Evolutionary conservation across 1,284 basidiomycete species (phyloP).

Genomic region (Malassezia dermatis): DNA sequence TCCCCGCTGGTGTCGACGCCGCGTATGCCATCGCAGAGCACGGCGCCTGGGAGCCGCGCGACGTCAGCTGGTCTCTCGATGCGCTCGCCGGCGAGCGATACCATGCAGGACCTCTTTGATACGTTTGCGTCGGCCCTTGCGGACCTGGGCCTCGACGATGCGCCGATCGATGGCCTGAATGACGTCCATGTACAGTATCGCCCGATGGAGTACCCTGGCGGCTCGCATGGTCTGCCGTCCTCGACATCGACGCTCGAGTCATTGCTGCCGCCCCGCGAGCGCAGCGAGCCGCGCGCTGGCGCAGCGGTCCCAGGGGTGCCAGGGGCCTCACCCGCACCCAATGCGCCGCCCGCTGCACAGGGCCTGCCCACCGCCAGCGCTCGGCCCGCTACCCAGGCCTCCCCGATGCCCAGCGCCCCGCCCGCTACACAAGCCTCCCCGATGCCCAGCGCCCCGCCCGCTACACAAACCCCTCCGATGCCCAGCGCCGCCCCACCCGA

Average conservation of each 20-base stretch:
- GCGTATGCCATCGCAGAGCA: not conserved
- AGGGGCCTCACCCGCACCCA: not conserved
- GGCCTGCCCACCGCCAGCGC: not conserved
- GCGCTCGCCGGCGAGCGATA: not conserved
- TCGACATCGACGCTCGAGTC: constrained; percentile 3
- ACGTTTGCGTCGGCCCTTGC: constrained; percentile 14
- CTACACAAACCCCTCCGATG: not conserved
- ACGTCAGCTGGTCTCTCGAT: not conserved
- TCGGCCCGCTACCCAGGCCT: too few relatives aligned
- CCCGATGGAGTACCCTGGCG: not conserved
- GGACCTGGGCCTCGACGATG: constrained; percentile 14
- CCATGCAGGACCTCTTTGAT: constrained; percentile 14
- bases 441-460: not conserved
- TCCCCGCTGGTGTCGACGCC: not conserved
- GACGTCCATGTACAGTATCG: constrained; percentile 11
- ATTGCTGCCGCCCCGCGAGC: not conserved
- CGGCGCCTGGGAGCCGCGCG: not conserved
- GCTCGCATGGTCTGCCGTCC: constrained; percentile 3
- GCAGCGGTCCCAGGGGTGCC: not conserved
- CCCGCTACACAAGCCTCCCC: not conserved
- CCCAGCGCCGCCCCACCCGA: not conserved
- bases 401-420: not conserved
- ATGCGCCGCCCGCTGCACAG: too few relatives aligned
- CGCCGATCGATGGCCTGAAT: constrained; percentile 4
- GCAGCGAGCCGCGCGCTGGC: not conserved